These are phyloP conservation scores for Solanum virginianum DNA, from an alignment of 257 asterid species.

Conservation along the genomic window DNA sequence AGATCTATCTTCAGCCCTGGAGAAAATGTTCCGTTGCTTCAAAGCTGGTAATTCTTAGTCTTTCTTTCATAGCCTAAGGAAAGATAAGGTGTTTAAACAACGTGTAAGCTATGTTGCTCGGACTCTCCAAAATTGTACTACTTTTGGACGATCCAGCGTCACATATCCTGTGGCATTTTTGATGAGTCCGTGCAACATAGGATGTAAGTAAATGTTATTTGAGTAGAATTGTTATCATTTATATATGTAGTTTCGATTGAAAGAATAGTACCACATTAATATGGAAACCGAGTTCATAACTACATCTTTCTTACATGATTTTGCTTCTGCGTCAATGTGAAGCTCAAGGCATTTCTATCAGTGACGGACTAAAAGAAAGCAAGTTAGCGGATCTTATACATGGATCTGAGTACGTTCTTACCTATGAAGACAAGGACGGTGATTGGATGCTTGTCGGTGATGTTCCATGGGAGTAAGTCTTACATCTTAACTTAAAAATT, in stretches of 20 bases:
- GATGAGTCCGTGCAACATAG: too few relatives aligned
- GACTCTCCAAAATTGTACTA: too few relatives aligned
- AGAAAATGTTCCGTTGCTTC: constrained; percentile 30
- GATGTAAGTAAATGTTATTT: not conserved
- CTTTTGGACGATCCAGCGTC: too few relatives aligned
- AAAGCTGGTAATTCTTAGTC: constrained; percentile 13
- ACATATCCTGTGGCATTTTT: too few relatives aligned
- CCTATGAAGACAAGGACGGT: constrained; percentile 90
- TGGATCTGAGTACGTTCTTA: constrained; percentile 75
- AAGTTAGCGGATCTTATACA: constrained; percentile 63
- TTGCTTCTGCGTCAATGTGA: constrained; percentile 6
- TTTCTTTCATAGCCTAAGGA: not conserved
- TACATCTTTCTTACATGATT: not conserved
- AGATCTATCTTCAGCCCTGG: constrained; percentile 29
- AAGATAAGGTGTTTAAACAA: not conserved
- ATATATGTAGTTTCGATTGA: not conserved
- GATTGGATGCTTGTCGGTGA: constrained; percentile 99
- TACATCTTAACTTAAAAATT: not conserved
- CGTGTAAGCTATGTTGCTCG: not conserved
- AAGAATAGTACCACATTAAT: not conserved
- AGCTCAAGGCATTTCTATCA: constrained; percentile 13
- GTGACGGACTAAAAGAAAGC: constrained; percentile 40
- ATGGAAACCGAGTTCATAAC: not conserved
- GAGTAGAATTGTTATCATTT: not conserved
- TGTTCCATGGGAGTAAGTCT: constrained; percentile 86